phyloP scores from a whole-genome alignment of 192 early-diverging fungal species.

The Coemansia sp. region DNA sequence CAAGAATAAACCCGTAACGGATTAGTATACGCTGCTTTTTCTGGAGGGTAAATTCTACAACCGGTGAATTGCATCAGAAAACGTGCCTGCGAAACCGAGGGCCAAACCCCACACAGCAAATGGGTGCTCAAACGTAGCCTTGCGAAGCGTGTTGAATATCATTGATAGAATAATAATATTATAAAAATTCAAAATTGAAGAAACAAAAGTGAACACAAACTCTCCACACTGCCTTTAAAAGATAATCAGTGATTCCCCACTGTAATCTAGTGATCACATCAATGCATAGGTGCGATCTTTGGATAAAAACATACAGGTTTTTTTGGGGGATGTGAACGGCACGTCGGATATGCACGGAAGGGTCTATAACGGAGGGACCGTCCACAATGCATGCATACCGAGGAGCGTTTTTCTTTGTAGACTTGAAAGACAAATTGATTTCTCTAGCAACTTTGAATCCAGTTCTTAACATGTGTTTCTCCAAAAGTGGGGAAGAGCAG shows the following conservation, averaged over 20 bases:
- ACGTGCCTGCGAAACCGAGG: conserved; percentile 48
- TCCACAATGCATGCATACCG: not conserved
- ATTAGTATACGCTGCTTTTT: not conserved
- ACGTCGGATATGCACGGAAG: not conserved
- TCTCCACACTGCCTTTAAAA: not conserved
- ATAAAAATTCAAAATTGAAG: not conserved
- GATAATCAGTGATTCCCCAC: not conserved
- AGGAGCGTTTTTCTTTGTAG: not conserved
- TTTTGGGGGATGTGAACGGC: not conserved
- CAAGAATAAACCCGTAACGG: not conserved
- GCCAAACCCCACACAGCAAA: conserved; percentile 53
- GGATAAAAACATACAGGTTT: not conserved
- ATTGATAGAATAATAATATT: not conserved
- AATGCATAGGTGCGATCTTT: not conserved
- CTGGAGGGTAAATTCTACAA: not conserved
- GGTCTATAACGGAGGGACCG: conserved; percentile 1
- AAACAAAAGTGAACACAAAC: not conserved
- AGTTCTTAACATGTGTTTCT: not conserved
- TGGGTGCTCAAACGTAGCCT: conserved; percentile 45
- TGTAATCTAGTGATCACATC: not conserved
- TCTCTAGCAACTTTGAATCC: not conserved
- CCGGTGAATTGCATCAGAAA: not conserved
- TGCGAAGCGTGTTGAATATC: conserved; percentile 47
- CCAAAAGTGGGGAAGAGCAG: not conserved
- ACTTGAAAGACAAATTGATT: not conserved